These are phyloP conservation scores for Ogataea thermomethanolica DNA, from an alignment of 805 yeast genomes.

Conservation along the genomic window DNA sequence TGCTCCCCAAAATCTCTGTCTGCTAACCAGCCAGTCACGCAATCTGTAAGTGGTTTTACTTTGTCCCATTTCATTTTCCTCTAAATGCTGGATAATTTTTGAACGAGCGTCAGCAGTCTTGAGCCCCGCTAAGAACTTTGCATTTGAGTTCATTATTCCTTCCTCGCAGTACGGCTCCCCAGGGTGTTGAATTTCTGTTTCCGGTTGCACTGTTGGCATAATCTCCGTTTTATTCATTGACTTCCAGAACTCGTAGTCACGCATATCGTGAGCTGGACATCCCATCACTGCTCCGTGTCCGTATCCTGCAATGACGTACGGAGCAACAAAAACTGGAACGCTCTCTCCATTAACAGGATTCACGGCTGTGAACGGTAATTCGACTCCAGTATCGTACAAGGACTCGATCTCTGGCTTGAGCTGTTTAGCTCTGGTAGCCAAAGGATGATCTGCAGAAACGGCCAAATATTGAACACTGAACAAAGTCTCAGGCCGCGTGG, in stretches of 20 bases:
- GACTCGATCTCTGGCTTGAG: constrained; percentile 38
- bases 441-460: constrained; percentile 65
- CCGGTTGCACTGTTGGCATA: constrained; percentile 45
- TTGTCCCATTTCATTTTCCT: constrained; percentile 39
- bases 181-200: constrained; percentile 11
- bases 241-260: constrained; percentile 83
- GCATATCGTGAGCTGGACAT: constrained; percentile 87
- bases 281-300: constrained; percentile 98
- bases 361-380: constrained; percentile 40
- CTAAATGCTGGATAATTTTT: constrained; percentile 32
- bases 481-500: constrained; percentile 89
- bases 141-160: constrained; percentile 47
- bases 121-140: constrained; percentile 52
- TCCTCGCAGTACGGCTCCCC: constrained; percentile 28
- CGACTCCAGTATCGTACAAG: constrained; percentile 56
- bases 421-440: constrained; percentile 41
- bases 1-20: constrained; percentile 98
- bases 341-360: constrained; percentile 55
- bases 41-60: constrained; percentile 54
- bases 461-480: constrained; percentile 83
- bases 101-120: constrained; percentile 48
- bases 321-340: constrained; percentile 84
- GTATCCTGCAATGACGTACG: constrained; percentile 79
- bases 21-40: constrained; percentile 91
- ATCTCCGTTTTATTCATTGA: constrained; percentile 48